Conservation (phyloP, 805 yeast genomes). For the Kuraishia cidri region DNA sequence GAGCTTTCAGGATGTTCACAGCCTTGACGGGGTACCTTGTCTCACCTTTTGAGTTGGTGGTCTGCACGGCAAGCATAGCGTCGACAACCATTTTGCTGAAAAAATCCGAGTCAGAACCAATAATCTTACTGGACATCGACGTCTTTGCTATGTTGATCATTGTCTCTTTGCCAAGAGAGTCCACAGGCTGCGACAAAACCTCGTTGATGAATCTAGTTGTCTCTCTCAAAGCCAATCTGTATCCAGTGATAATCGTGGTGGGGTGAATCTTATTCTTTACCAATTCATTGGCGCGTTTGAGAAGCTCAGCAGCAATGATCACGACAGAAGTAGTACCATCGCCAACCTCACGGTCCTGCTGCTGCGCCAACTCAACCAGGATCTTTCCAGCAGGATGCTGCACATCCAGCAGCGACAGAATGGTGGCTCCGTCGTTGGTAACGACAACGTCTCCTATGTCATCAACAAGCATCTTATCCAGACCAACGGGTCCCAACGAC, state of each 20-base stretch:
- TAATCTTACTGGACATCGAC: constrained; percentile 93
- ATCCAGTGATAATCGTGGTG: constrained; percentile 95
- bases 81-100: constrained; percentile 89
- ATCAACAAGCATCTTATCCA: constrained; percentile 97
- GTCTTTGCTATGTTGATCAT: constrained; percentile 90
- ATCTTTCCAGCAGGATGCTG: constrained; percentile 99
- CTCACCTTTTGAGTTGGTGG: constrained; percentile 83
- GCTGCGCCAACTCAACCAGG: constrained; percentile 94
- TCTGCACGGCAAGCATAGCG: constrained; percentile 90
- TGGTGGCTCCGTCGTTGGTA: constrained; percentile 98
- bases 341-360: constrained; percentile 97
- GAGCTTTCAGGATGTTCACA: constrained; percentile 91
- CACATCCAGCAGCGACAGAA: constrained; percentile 80
- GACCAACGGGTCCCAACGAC: constrained; percentile 95
- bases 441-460: constrained; percentile 99
- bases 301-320: constrained; percentile 86
- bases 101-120: constrained; percentile 89
- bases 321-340: constrained; percentile 98
- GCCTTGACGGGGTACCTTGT: constrained; percentile 93
- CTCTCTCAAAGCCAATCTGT: constrained; percentile 86
- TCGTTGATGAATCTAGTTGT: constrained; percentile 82
- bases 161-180: constrained; percentile 72
- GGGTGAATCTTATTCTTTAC: constrained; percentile 95
- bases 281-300: constrained; percentile 87
- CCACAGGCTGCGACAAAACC: constrained; percentile 75